A percentile compares a stretch with the other conserved stretches of the same genome.
phyloP scores from a whole-genome alignment of 441 rosid genomes.

The Raphanus hybrid region DNA sequence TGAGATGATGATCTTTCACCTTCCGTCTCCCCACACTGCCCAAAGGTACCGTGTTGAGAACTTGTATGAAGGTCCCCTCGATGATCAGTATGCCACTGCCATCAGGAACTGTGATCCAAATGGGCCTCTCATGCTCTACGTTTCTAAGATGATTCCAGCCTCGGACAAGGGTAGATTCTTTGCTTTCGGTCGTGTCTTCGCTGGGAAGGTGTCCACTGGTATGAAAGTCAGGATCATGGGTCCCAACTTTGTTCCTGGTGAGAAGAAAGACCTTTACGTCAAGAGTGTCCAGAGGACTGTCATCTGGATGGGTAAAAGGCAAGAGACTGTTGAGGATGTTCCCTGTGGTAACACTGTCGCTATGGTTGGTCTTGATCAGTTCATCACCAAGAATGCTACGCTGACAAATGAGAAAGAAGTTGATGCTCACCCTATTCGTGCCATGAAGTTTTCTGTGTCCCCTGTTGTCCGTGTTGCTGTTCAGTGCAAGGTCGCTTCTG shows the following conservation, averaged over 20 bases:
- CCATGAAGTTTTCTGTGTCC: no score
- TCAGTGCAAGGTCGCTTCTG: no score
- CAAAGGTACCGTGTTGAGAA: conserved; percentile 62
- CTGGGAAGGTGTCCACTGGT: conserved; percentile 46
- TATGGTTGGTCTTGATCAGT: no score
- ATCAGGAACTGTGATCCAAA: conserved; percentile 49
- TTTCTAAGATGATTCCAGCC: conserved; percentile 48
- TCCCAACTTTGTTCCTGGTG: conserved; percentile 41
- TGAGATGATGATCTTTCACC: conserved; percentile 53
- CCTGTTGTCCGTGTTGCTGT: no score
- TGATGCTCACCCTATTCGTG: no score
- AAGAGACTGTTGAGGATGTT: no score
- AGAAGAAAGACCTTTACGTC: no score
- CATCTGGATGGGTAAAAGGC: no score
- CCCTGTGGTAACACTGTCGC: no score
- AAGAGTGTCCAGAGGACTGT: no score
- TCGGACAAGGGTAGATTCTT: conserved; percentile 49
- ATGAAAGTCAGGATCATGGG: conserved; percentile 51
- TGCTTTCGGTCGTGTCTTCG: conserved; percentile 47
- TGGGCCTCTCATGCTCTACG: conserved; percentile 48
- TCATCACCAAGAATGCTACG: no score
- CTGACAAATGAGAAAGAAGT: no score
- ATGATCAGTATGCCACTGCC: conserved; percentile 49
- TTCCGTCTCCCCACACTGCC: conserved; percentile 54
- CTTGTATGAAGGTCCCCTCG: conserved; percentile 60